phyloP scores from a whole-genome alignment of 2,329 filamentous ascomycete genomes.

The Fusarium sp. region DNA sequence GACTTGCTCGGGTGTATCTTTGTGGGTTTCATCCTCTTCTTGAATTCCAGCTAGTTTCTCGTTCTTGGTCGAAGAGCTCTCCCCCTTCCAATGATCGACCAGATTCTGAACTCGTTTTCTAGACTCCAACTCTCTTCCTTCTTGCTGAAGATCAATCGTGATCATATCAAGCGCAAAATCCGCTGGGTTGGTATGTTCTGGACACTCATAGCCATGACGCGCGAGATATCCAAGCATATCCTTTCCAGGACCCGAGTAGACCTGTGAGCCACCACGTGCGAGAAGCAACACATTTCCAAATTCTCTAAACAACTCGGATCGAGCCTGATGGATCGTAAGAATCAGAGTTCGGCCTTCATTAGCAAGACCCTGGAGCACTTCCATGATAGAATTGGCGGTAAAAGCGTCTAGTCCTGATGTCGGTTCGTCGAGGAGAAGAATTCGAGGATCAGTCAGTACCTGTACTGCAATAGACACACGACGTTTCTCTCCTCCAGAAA shows the following conservation, averaged over 20 bases:
- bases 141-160: slow-evolving; percentile 79
- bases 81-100: slow-evolving; percentile 68
- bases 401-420: slow-evolving; percentile 83
- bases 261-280: slow-evolving; percentile 75
- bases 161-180: slow-evolving; percentile 84
- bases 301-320: slow-evolving; percentile 77
- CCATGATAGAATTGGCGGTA: slow-evolving; percentile 81
- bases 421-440: slow-evolving; percentile 81
- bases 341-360: slow-evolving; percentile 80
- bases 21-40: slow-evolving; percentile 49
- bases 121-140: slow-evolving; percentile 71
- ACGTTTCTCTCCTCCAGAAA: slow-evolving; percentile 83
- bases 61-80: slow-evolving; percentile 15
- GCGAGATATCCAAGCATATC: slow-evolving; percentile 76
- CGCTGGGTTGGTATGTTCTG: slow-evolving; percentile 78
- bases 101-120: slow-evolving; percentile 72
- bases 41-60: slow-evolving; percentile 48
- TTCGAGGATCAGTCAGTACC: slow-evolving; percentile 79
- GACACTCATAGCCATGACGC: slow-evolving; percentile 72
- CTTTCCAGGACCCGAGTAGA: slow-evolving; percentile 73
- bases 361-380: slow-evolving; percentile 77
- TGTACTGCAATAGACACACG: slow-evolving; percentile 84
- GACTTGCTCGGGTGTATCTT: not conserved
- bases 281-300: slow-evolving; percentile 80
- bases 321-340: slow-evolving; percentile 82